phyloP scores from a whole-genome alignment of 192 early-diverging fungal genomes.

The Dissophora globulifera region DNA sequence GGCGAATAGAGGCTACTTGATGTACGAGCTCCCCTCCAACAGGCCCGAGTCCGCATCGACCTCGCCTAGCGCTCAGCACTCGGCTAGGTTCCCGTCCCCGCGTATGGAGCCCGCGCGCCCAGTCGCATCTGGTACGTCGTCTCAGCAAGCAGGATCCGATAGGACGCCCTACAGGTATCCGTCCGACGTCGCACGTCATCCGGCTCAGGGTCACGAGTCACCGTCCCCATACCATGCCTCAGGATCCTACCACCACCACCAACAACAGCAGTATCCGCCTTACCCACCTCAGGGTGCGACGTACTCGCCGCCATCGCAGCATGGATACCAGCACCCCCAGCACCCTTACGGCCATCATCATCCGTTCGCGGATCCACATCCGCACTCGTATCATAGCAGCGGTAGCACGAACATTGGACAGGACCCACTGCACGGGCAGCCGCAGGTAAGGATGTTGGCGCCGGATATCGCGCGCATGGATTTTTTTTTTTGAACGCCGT shows the following conservation, averaged over 20 bases:
- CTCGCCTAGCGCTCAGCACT: conserved; percentile 3
- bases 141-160: conserved; percentile 1
- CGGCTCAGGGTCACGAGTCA: conserved; percentile 5
- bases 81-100: conserved; percentile 21
- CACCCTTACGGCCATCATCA: not conserved
- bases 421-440: conserved; percentile 14
- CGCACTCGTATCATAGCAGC: conserved; percentile 35
- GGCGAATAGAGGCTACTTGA: conserved; percentile 35
- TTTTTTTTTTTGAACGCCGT: no score
- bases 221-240: conserved; percentile 15
- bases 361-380: not conserved
- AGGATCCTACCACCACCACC: conserved; percentile 18
- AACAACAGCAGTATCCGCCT: conserved; percentile 1
- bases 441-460: conserved; percentile 21
- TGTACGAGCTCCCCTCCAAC: conserved; percentile 6
- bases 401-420: conserved; percentile 38
- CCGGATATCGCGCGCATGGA: no score
- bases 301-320: conserved; percentile 10
- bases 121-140: not conserved
- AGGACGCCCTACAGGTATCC: conserved; percentile 6
- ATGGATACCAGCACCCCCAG: conserved; percentile 6
- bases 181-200: not conserved
- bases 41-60: conserved; percentile 13
- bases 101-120: conserved; percentile 20
- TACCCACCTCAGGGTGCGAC: conserved; percentile 5